Evolutionary conservation across 2,329 filamentous ascomycete species (phyloP), one percentile per base, ranked within the genome.

Genomic region (Plectosphaerella cucumerina): DNA sequence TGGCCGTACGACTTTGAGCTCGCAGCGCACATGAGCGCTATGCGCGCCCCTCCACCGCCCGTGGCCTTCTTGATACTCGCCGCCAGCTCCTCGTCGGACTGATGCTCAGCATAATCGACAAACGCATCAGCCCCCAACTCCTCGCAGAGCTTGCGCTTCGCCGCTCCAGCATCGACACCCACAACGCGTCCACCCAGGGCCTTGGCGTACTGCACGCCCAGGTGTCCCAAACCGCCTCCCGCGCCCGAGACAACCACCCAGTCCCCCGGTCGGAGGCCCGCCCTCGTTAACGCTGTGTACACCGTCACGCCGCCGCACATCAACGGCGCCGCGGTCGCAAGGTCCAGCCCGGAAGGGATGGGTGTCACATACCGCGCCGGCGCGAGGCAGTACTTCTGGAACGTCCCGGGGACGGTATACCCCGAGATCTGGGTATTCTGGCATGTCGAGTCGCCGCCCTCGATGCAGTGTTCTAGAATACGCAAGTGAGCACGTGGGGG

Each of bases 251-350:
- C 50, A 4, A 57, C 57, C 3, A 64, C 53, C 59, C 59, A 63
- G 31, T 64, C 54, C 4, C 62, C 61, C 8, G 56, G 53, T 6
- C 55, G 56, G 21, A 57, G 20, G 9, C 49, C 49, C 33, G 54
- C 54, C 35, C 47, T 48, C 56, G 71, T 72, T 51, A 88, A 61
- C 1, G 85, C 84, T 8, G 72, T 71, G 60, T 76, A 89, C 9
- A 83, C 72, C 0, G 84, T 89, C 34, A 87, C 74, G 10, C 86
- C 85, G 18, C 77, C 85, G 60, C 85, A 88, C 44, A 89, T 72
- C 75, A 88, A 80, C 2, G 85, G 84, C n/a, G 84, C 71, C 9
- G 69, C 66, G 22, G 65, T 58, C 15, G 64, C 67, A 8, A 62
- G 59, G 35, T 58, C 57, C 10, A 74, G 49, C 3, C 58, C 60